Evolutionary conservation across 164 flowering plant genomes (phyloP).

Genomic region (Cinnamomum chago): DNA sequence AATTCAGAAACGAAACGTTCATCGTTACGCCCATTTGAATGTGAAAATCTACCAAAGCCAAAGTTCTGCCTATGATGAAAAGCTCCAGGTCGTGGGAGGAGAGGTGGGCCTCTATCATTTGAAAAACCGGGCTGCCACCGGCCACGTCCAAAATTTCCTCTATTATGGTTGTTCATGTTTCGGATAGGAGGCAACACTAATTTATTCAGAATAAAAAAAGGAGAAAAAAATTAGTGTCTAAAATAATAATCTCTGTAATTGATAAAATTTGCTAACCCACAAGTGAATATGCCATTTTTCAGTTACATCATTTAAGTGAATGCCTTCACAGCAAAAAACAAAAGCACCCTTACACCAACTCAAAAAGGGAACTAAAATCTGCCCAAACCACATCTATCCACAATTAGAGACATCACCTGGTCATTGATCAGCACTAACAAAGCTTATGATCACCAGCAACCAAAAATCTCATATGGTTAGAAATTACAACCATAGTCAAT

Average conservation of each 20-base stretch:
- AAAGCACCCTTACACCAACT: neutral
- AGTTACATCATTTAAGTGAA: neutral
- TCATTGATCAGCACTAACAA: neutral
- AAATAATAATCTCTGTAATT: neutral
- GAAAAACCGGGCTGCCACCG: constrained; percentile 54
- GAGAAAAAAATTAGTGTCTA: neutral
- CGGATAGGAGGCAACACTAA: constrained; percentile 72
- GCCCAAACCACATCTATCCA: neutral
- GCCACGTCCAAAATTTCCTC: constrained; percentile 73
- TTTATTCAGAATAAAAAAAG: neutral
- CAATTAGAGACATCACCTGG: neutral
- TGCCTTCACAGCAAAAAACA: neutral
- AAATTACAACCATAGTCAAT: too few species aligned
- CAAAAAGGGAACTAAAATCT: neutral
- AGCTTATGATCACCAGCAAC: neutral
- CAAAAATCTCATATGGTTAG: too few species aligned
- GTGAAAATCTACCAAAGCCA: constrained; percentile 50
- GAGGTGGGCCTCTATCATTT: constrained; percentile 63
- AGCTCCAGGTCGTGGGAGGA: constrained; percentile 85
- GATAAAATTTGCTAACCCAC: neutral
- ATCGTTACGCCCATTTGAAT: constrained; percentile 53
- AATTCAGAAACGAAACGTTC: constrained; percentile 91
- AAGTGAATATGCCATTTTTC: neutral
- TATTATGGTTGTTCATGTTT: constrained; percentile 37
- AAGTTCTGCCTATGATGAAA: constrained; percentile 58